Conservation (phyloP, 371 early-diverging fungal species). For the Mortierella sp. region DNA sequence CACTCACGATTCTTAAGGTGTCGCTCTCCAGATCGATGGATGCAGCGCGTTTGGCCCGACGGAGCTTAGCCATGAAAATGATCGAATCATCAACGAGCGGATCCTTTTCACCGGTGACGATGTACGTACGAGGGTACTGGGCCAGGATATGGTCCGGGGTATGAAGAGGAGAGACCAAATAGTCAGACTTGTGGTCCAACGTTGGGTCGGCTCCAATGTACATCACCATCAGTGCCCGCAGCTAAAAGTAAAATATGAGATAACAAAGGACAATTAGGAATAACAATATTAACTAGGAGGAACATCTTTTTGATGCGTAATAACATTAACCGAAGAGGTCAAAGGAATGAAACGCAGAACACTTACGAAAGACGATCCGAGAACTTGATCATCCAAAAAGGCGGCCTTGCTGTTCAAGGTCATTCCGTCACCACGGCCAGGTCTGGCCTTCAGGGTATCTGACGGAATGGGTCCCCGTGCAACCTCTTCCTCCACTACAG, state of each 20-base stretch:
- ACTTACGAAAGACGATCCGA: slow-evolving; percentile 58
- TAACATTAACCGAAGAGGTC: neutral
- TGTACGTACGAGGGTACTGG: slow-evolving; percentile 89
- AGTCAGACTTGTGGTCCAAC: slow-evolving; percentile 84
- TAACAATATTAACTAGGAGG: neutral
- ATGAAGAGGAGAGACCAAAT: slow-evolving; percentile 87
- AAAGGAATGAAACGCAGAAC: neutral
- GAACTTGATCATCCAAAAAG: slow-evolving; percentile 66
- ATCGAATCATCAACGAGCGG: slow-evolving; percentile 97
- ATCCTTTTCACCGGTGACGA: slow-evolving; percentile 95
- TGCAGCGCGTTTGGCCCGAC: slow-evolving; percentile 74
- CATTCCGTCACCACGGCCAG: slow-evolving; percentile 57
- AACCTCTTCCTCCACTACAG: slow-evolving; percentile 48
- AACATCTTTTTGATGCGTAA: neutral
- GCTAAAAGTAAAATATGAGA: slow-evolving; percentile 36
- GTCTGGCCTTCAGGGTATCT: slow-evolving; percentile 73
- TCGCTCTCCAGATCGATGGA: slow-evolving; percentile 28
- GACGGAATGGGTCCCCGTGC: slow-evolving; percentile 64
- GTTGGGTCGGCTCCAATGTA: slow-evolving; percentile 87
- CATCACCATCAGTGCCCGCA: slow-evolving; percentile 94
- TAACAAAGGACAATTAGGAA: neutral
- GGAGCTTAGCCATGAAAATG: slow-evolving; percentile 88
- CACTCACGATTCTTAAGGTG: slow-evolving; percentile 57
- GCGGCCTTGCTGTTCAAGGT: slow-evolving; percentile 67
- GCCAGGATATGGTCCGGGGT: slow-evolving; percentile 91